phyloP scores from a whole-genome alignment of 106 monocot species.

The Acorus calamus region DNA sequence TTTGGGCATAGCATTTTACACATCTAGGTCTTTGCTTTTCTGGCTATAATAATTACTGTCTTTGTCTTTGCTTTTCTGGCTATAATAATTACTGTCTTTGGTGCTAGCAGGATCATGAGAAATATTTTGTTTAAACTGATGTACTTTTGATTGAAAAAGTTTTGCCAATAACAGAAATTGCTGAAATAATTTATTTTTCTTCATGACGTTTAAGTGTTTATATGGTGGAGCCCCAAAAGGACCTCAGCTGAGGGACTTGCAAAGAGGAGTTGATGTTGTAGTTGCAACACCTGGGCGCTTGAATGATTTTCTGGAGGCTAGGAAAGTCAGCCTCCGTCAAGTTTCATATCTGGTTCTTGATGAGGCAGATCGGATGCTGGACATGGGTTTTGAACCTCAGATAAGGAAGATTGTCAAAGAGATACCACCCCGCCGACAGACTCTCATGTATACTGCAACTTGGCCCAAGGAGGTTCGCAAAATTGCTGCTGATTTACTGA shows the following conservation, averaged over 20 bases:
- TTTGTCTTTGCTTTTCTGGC: no score
- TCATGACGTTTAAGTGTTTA: constrained; percentile 41
- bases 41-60: no score
- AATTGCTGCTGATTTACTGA: constrained; percentile 71
- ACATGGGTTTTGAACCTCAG: constrained; percentile 94
- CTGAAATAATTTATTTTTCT: neutral
- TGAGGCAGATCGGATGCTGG: constrained; percentile 85
- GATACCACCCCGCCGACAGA: constrained; percentile 59
- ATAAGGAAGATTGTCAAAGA: constrained; percentile 75
- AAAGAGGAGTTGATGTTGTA: constrained; percentile 85
- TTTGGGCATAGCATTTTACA: no score
- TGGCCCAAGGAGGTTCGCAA: constrained; percentile 80
- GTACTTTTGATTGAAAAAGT: no score
- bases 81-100: no score
- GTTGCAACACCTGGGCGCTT: constrained; percentile 87
- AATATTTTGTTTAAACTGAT: no score
- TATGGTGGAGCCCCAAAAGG: constrained; percentile 98
- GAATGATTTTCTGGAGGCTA: constrained; percentile 83
- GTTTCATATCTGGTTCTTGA: constrained; percentile 82
- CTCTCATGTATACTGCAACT: constrained; percentile 90
- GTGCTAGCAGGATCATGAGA: no score
- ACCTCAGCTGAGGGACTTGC: constrained; percentile 75
- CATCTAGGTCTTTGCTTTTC: no score
- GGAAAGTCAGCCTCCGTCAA: constrained; percentile 51
- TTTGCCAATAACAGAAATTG: no score